Conservation (phyloP, 805 yeast species). For the Myxozyma vanderwaltii region DNA sequence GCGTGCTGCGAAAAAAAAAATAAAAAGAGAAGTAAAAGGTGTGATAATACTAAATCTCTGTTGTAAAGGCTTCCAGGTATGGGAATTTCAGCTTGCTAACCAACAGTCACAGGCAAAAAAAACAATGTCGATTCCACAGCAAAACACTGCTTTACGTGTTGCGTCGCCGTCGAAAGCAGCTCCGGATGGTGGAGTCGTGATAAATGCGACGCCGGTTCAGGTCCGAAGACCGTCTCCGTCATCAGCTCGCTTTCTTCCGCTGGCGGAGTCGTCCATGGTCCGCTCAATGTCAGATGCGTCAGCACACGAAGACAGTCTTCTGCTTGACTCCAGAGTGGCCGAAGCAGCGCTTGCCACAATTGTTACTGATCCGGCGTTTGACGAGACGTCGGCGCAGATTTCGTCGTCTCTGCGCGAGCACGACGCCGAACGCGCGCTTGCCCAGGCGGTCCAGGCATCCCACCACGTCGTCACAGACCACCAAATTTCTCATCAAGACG, state of each 20-base stretch:
- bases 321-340: slow-evolving; percentile 11
- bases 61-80: too few species aligned
- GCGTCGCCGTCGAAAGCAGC: not conserved
- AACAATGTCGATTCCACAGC: not conserved
- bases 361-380: slow-evolving; percentile 18
- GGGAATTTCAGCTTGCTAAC: too few species aligned
- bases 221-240: slow-evolving; percentile 10
- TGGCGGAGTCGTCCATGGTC: too few species aligned
- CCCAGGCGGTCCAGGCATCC: slow-evolving; percentile 10
- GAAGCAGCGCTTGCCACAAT: slow-evolving; percentile 16
- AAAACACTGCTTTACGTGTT: not conserved
- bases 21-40: too few species aligned
- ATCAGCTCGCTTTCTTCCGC: not conserved
- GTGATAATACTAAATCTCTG: too few species aligned
- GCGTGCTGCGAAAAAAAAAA: too few species aligned
- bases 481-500: too few species aligned
- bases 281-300: too few species aligned
- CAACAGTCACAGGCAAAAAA: too few species aligned
- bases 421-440: slow-evolving; percentile 9
- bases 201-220: slow-evolving; percentile 19
- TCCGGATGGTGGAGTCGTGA: slow-evolving; percentile 1
- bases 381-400: slow-evolving; percentile 10
- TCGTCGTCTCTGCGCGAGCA: slow-evolving; percentile 13
- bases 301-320: not conserved
- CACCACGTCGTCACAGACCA: too few species aligned